Evolutionary conservation across 148 eudicot genomes (phyloP).

Genomic region (Rhododendron ovatum): DNA sequence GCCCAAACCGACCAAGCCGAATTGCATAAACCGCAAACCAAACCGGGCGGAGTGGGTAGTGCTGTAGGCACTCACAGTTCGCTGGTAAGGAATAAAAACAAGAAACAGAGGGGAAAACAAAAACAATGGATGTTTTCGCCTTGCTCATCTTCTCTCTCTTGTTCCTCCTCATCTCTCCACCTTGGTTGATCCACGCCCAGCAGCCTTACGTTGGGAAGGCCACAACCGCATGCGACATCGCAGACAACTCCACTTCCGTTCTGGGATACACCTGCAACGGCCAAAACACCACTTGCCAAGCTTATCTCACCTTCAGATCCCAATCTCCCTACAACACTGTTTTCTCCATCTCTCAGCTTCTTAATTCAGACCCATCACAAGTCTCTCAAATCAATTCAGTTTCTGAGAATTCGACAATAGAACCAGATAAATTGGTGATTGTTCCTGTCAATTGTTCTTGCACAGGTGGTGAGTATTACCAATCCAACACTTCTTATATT

Average conservation of each 20-base stretch:
- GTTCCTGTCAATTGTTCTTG: slow-evolving; percentile 79
- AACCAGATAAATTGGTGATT: slow-evolving; percentile 40
- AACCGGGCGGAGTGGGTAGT: too few species aligned
- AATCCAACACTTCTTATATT: slow-evolving; percentile 50
- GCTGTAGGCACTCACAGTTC: too few species aligned
- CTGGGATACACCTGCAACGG: slow-evolving; percentile 81
- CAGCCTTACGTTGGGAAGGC: slow-evolving; percentile 52
- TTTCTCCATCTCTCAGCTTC: slow-evolving; percentile 50
- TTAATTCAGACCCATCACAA: slow-evolving; percentile 32
- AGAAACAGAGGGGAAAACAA: too few species aligned
- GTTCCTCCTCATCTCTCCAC: slow-evolving; percentile 11
- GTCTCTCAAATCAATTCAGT: slow-evolving; percentile 48
- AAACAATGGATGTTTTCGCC: background rate
- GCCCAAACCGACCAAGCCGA: too few species aligned
- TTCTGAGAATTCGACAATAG: slow-evolving; percentile 21
- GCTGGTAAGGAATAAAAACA: too few species aligned
- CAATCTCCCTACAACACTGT: slow-evolving; percentile 49
- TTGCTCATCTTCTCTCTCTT: background rate
- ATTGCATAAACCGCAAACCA: too few species aligned
- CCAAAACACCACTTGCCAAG: slow-evolving; percentile 41
- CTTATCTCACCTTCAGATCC: slow-evolving; percentile 65
- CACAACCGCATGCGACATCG: slow-evolving; percentile 24
- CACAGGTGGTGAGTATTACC: slow-evolving; percentile 52
- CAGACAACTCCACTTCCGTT: slow-evolving; percentile 37
- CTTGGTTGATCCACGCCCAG: slow-evolving; percentile 37